A percentile compares a stretch with the other conserved stretches of the same genome.
phyloP scores from a whole-genome alignment of 192 early-diverging fungal species.

The Helicostylum pulchrum region DNA sequence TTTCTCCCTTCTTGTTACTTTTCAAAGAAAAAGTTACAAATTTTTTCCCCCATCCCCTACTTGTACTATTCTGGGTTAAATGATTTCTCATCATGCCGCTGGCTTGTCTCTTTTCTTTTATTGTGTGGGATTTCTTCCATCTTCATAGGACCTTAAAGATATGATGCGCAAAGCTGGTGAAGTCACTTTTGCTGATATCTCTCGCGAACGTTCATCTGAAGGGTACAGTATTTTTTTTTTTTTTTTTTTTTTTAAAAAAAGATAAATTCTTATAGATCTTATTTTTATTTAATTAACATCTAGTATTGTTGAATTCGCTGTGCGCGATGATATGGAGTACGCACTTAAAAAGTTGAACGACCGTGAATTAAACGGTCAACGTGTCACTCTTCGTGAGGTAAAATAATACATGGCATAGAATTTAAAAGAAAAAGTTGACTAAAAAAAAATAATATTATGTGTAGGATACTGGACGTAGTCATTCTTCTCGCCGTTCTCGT shows the following conservation, averaged over 20 bases:
- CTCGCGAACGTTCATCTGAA: slow-evolving; percentile 73
- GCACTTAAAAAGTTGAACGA: slow-evolving; percentile 84
- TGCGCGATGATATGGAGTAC: slow-evolving; percentile 74
- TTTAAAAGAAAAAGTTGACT: not conserved
- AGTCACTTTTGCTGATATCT: slow-evolving; percentile 92
- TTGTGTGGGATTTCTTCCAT: slow-evolving; percentile 18
- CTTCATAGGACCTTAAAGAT: slow-evolving; percentile 91
- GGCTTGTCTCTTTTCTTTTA: not conserved
- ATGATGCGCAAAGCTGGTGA: slow-evolving; percentile 91
- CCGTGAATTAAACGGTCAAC: slow-evolving; percentile 65
- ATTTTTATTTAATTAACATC: slow-evolving; percentile 5
- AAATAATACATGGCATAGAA: not conserved
- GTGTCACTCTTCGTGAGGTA: slow-evolving; percentile 67
- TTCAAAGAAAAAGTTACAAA: not conserved
- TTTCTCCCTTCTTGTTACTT: slow-evolving; percentile 15
- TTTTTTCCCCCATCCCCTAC: not conserved
- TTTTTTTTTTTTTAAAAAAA: not conserved
- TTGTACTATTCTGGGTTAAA: not conserved
- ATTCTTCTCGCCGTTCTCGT: slow-evolving; percentile 30
- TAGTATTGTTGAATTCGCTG: slow-evolving; percentile 88
- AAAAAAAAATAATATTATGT: not conserved
- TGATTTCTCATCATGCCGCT: slow-evolving; percentile 12
- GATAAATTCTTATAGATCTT: not conserved
- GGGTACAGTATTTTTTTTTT: slow-evolving; percentile 47
- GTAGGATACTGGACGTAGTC: slow-evolving; percentile 28